These are phyloP conservation scores for Cladosporium sp. DNA, from an alignment of 2,329 filamentous ascomycete genomes.

Conservation along the genomic window DNA sequence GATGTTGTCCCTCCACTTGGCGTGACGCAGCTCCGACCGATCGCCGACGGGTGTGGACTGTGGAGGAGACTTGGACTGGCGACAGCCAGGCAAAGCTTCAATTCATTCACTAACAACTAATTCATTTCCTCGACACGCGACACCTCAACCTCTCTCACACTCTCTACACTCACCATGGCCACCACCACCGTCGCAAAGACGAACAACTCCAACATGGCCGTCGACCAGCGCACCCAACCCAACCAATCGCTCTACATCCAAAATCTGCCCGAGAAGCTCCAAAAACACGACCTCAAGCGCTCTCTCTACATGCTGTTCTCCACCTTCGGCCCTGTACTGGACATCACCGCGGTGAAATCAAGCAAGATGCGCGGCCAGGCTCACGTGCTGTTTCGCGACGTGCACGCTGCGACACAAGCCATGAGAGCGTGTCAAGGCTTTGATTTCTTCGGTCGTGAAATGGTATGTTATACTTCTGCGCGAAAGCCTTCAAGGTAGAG, in stretches of 20 bases:
- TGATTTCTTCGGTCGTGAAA: constrained; percentile 75
- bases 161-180: not conserved
- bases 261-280: constrained; percentile 85
- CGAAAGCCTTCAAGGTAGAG: not conserved
- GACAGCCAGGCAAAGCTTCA: not conserved
- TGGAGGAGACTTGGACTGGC: not conserved
- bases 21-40: constrained; percentile 6
- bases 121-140: not conserved
- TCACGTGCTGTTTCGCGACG: constrained; percentile 83
- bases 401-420: constrained; percentile 87
- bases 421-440: constrained; percentile 85
- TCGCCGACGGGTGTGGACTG: too few species aligned
- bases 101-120: not conserved
- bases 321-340: constrained; percentile 86
- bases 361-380: constrained; percentile 93
- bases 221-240: constrained; percentile 14
- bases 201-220: not conserved
- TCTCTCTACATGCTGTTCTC: constrained; percentile 91
- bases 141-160: not conserved
- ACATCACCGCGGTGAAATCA: constrained; percentile 85
- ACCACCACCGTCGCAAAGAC: constrained; percentile 11
- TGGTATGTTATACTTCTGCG: constrained; percentile 67
- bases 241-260: constrained; percentile 72
- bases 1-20: constrained; percentile 3
- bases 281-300: constrained; percentile 80